Base-by-base conservation (phyloP, 2,329 filamentous ascomycete species). In the Moelleriella libera region DNA sequence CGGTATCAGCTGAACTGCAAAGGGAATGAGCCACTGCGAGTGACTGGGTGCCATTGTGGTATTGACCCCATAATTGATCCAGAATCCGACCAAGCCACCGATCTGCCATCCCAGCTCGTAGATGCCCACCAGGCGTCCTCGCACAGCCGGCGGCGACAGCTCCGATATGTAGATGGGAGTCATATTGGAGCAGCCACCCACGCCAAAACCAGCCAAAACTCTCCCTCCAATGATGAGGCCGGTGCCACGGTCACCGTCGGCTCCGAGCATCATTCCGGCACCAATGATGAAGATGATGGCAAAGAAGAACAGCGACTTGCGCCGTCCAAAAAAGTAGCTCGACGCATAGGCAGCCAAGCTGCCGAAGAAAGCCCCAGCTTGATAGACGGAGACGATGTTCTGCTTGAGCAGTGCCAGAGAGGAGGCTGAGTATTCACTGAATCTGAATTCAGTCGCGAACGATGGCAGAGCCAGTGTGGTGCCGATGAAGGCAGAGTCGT, bases 341-440 rank as follows among this genome's bases (percentile, higher is more conserved):
- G 52, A 21, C 21, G 47, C 54, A 10, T 52, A 51, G 30, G 54
- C 54, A 1, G 51, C 48, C 39, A 55, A 48, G 45, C 52, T 52
- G 30, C 54, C 54, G 44, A 55, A 54, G 46, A 56, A 54, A 21
- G 53, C 54, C 6, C 54, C 54, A 4, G 54, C 54, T 63, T 90
- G 86, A 66, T 87, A 89, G 47, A 83, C 76, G 30, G 82, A 88
- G 46, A 88, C 85, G 51, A 89, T 88, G 61, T 89, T 90, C 56
- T 81, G 70, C 57, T 79, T 81, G 44, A 84, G 67, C 4, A 84
- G 63, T 31, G 79, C 73, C 30, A 80, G 65, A n/a, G 75, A 58
- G 3, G 56, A 48, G 0, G 60, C 47, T 5, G 59, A 63, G 64
- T 81, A 75, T 2, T 63, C 57, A 2, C 61, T 66, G 55, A 88